phyloP scores from a whole-genome alignment of 176 grass and related monocot species.

The Zoysia pacifica region DNA sequence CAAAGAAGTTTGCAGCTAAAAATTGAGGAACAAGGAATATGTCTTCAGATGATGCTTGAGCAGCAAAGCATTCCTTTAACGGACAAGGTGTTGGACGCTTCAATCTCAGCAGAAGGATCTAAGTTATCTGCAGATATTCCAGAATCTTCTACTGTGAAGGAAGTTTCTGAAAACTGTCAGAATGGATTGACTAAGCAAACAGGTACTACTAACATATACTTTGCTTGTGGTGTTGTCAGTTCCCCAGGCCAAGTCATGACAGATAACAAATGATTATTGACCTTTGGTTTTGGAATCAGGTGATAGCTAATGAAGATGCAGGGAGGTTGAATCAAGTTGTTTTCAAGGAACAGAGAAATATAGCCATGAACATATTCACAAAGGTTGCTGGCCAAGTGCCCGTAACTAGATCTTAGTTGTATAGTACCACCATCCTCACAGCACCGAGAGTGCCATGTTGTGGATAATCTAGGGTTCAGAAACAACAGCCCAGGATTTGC shows the following conservation, averaged over 20 bases:
- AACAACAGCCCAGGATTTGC: constrained; percentile 27
- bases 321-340: constrained; percentile 13
- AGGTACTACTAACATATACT: constrained; percentile 18
- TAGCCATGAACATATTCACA: not conserved
- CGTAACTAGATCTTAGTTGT: constrained; percentile 43
- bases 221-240: not conserved
- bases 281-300: constrained; percentile 46
- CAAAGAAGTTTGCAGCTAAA: constrained; percentile 84
- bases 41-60: constrained; percentile 83
- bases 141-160: constrained; percentile 34
- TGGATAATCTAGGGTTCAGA: constrained; percentile 56
- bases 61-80: constrained; percentile 59
- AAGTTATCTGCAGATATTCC: constrained; percentile 43
- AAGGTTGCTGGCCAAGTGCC: not conserved
- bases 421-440: constrained; percentile 22
- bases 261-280: constrained; percentile 15
- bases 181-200: constrained; percentile 40
- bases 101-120: constrained; percentile 40
- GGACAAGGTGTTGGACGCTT: constrained; percentile 43
- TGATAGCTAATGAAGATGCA: constrained; percentile 30
- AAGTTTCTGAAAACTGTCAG: constrained; percentile 39
- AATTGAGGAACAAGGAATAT: constrained; percentile 88
- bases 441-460: constrained; percentile 26
- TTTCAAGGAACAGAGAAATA: constrained; percentile 19
- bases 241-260: not conserved